Conservation (phyloP, 1,284 basidiomycete genomes). For the Anthracocystis panici-leucophaei region DNA sequence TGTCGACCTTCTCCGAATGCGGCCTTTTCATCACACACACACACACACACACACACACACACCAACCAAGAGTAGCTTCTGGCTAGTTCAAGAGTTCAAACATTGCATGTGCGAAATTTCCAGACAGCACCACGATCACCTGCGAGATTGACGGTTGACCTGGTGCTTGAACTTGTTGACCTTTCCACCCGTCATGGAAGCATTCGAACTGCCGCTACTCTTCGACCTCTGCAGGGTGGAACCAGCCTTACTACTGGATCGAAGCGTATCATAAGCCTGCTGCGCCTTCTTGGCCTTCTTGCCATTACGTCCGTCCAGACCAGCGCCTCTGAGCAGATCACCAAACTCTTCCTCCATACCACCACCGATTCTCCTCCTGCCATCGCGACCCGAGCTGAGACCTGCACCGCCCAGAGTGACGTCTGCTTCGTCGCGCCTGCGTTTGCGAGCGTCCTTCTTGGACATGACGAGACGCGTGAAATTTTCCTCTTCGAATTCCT, state of each 20-base stretch:
- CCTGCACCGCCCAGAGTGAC: conserved; percentile 81
- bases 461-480: conserved; percentile 91
- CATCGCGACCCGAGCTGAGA: conserved; percentile 52
- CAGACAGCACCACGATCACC: conserved; percentile 1
- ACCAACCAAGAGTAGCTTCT: not conserved
- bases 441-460: conserved; percentile 84
- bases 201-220: not conserved
- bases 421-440: conserved; percentile 89
- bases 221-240: conserved; percentile 42
- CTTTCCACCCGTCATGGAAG: conserved; percentile 5
- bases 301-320: conserved; percentile 42
- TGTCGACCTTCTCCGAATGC: not conserved
- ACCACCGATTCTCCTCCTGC: conserved; percentile 61
- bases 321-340: conserved; percentile 60
- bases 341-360: conserved; percentile 69
- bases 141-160: conserved; percentile 31
- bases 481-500: conserved; percentile 94
- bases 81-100: not conserved
- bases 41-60: no score
- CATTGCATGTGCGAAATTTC: not conserved
- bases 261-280: conserved; percentile 39
- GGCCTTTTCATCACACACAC: not conserved
- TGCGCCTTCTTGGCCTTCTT: conserved; percentile 55
- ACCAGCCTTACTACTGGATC: conserved; percentile 34
- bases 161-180: conserved; percentile 45